phyloP scores from a whole-genome alignment of 2,329 filamentous ascomycete genomes.

The Rhytidhysteron rufulum region DNA sequence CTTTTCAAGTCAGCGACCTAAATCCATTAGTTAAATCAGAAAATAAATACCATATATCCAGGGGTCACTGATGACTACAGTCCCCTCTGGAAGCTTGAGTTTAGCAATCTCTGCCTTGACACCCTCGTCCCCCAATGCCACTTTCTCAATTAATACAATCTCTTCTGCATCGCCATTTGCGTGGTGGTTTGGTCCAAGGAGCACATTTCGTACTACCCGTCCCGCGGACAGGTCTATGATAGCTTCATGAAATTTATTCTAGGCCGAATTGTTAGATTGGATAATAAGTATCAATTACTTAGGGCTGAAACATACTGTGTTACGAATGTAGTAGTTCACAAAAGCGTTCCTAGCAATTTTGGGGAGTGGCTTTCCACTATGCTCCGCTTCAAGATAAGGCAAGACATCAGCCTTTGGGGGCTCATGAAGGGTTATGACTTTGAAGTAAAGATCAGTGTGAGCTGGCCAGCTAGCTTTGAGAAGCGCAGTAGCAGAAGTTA shows the following conservation, averaged over 20 bases:
- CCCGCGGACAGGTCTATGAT: constrained; percentile 51
- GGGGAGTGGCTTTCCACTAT: constrained; percentile 49
- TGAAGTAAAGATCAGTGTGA: constrained; percentile 57
- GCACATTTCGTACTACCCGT: constrained; percentile 54
- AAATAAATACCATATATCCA: constrained; percentile 62
- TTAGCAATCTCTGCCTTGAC: constrained; percentile 59
- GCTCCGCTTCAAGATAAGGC: constrained; percentile 62
- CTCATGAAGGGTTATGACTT: constrained; percentile 64
- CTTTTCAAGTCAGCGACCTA: constrained; percentile 12
- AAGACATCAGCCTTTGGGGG: constrained; percentile 58
- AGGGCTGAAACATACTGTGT: constrained; percentile 49
- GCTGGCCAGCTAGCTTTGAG: constrained; percentile 54
- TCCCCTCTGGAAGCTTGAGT: constrained; percentile 54
- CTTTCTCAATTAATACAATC: constrained; percentile 55
- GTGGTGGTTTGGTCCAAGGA: constrained; percentile 56
- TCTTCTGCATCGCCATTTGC: constrained; percentile 58
- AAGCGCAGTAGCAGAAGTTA: constrained; percentile 48
- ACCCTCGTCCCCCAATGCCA: constrained; percentile 52
- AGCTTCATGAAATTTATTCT: constrained; percentile 63
- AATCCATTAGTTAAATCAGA: background rate
- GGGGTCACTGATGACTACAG: constrained; percentile 55
- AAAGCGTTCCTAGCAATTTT: constrained; percentile 52
- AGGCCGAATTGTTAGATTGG: constrained; percentile 4
- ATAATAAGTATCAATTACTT: background rate
- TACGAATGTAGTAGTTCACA: constrained; percentile 56